A percentile compares a stretch with the other conserved stretches of the same genome.
Conservation (phyloP, 495 filamentous ascomycete species). For the Penicillium diatomitis region DNA sequence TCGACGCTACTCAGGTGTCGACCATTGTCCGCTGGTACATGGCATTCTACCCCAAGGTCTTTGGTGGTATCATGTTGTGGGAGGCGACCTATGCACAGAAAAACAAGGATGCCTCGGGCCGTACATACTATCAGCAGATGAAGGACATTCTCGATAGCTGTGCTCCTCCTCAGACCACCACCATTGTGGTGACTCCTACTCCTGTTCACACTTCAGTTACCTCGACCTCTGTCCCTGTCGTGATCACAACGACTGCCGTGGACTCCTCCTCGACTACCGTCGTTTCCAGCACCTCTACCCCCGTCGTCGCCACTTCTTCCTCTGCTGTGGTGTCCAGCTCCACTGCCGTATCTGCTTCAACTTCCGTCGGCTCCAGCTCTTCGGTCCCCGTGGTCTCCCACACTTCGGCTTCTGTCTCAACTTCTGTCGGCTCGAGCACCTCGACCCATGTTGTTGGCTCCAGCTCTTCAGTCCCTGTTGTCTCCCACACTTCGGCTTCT, state of each 20-base stretch:
- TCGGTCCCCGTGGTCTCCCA: neutral
- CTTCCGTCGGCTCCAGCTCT: neutral
- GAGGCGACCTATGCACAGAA: slow-evolving; percentile 49
- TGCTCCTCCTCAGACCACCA: slow-evolving; percentile 20
- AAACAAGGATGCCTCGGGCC: slow-evolving; percentile 32
- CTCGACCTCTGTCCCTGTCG: slow-evolving; percentile 3
- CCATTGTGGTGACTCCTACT: slow-evolving; percentile 12
- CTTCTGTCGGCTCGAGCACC: neutral
- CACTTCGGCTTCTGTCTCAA: neutral
- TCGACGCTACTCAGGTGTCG: slow-evolving; percentile 39
- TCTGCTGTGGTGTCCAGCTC: slow-evolving; percentile 6
- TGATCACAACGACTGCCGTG: too few relatives aligned
- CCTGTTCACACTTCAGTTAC: slow-evolving; percentile 4
- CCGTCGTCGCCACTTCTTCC: slow-evolving; percentile 5
- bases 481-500: neutral
- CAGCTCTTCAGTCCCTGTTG: neutral
- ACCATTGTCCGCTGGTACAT: slow-evolving; percentile 43
- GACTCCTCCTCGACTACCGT: neutral
- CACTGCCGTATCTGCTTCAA: slow-evolving; percentile 4
- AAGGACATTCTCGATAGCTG: slow-evolving; percentile 31
- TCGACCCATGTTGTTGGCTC: neutral
- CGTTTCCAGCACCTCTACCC: slow-evolving; percentile 6
- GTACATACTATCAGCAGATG: slow-evolving; percentile 34
- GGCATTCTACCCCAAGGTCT: slow-evolving; percentile 38
- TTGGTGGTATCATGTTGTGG: slow-evolving; percentile 68